Conservation (phyloP, 2,329 filamentous ascomycete species). For the Ophiosphaerella narmari region DNA sequence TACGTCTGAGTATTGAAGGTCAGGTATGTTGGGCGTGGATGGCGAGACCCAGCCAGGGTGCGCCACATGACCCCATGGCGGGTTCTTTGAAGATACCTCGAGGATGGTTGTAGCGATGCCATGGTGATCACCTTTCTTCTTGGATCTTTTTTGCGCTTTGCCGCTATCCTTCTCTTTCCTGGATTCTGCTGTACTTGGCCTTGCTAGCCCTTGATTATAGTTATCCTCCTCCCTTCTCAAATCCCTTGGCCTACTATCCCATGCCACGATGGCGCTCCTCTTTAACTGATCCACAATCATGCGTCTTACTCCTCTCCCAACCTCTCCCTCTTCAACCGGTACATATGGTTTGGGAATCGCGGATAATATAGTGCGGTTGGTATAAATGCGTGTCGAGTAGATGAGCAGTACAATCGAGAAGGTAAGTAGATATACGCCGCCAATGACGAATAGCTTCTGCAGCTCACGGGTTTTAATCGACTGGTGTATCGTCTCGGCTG, state of each 20-base stretch:
- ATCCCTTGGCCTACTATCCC: slow-evolving; percentile 73
- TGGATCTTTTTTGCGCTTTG: slow-evolving; percentile 27
- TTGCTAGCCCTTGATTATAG: slow-evolving; percentile 16
- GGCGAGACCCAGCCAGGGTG: slow-evolving; percentile 91
- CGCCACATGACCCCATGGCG: slow-evolving; percentile 80
- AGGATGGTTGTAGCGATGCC: slow-evolving; percentile 40
- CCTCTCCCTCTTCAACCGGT: slow-evolving; percentile 82
- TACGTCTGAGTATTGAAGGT: slow-evolving; percentile 82
- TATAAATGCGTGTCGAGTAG: slow-evolving; percentile 83
- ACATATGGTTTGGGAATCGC: slow-evolving; percentile 87
- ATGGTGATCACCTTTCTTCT: slow-evolving; percentile 32
- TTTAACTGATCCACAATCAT: slow-evolving; percentile 75
- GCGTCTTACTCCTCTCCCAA: slow-evolving; percentile 73
- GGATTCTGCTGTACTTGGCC: slow-evolving; percentile 27
- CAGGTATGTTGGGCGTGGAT: slow-evolving; percentile 71
- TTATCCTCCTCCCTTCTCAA: slow-evolving; percentile 48
- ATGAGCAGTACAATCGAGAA: slow-evolving; percentile 72
- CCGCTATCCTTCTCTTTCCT: slow-evolving; percentile 35
- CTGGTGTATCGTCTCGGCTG: slow-evolving; percentile 78
- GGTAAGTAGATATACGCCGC: slow-evolving; percentile 75
- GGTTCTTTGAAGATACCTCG: slow-evolving; percentile 49
- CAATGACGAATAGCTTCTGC: slow-evolving; percentile 83
- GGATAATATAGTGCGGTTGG: slow-evolving; percentile 76
- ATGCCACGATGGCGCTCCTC: slow-evolving; percentile 80
- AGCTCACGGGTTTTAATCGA: slow-evolving; percentile 68